Percentiles rank a stretch among this genome's conserved stretches.
These are phyloP conservation scores for Sambucus nigra DNA, from an alignment of 129 eudicot genomes.

Conservation along the genomic window DNA sequence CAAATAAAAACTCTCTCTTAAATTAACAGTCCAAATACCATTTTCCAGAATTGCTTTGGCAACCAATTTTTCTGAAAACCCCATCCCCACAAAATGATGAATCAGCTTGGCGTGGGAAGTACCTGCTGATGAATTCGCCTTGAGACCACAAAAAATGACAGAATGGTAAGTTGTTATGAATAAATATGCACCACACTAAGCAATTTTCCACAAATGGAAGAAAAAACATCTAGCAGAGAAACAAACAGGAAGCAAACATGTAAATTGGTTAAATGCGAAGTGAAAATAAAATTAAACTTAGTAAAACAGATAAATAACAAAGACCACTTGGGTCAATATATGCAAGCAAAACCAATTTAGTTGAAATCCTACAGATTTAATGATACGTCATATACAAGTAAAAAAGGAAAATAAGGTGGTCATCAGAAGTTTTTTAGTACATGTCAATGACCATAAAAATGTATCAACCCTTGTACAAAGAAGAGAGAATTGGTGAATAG, in stretches of 20 bases:
- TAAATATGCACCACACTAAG: neutral
- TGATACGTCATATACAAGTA: too few relatives aligned
- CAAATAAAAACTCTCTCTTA: neutral
- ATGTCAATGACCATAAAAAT: too few relatives aligned
- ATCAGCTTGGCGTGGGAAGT: slow-evolving; percentile 35
- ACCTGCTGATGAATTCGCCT: slow-evolving; percentile 66
- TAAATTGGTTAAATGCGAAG: neutral
- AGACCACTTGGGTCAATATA: neutral
- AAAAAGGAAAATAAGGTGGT: too few relatives aligned
- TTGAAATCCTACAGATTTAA: too few relatives aligned
- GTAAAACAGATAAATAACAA: neutral
- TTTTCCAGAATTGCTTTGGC: slow-evolving; percentile 54
- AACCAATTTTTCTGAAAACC: slow-evolving; percentile 52
- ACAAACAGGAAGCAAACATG: neutral
- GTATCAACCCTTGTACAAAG: too few relatives aligned
- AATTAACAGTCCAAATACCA: slow-evolving; percentile 34
- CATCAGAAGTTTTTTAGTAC: neutral
- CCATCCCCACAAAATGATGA: slow-evolving; percentile 47
- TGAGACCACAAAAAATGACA: slow-evolving; percentile 15
- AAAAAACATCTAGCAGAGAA: neutral
- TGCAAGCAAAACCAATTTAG: neutral
- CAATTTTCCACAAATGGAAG: slow-evolving; percentile 2
- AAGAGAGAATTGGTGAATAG: too few relatives aligned
- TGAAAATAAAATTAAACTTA: neutral
- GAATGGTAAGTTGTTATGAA: slow-evolving; percentile 3